Evolutionary conservation across 2,329 filamentous ascomycete genomes (phyloP), one percentile per base, ranked within the genome.

Genomic region (Arthrobotrys sinensis): DNA sequence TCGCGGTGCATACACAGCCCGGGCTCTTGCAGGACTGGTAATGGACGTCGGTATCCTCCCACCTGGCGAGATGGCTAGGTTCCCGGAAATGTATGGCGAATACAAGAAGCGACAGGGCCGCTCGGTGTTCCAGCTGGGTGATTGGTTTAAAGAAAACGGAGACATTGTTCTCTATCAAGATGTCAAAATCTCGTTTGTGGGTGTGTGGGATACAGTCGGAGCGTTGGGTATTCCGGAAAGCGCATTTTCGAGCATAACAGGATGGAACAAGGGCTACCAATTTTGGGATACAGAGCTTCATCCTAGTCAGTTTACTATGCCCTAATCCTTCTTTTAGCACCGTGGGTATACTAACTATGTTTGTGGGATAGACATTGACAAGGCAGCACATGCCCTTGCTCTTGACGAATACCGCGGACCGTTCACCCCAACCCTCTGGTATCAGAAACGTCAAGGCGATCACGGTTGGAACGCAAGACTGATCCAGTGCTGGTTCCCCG

Each of bases 351-450:
- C 52, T 62, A 24, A 46, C 32, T 2, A 40, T 2, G 14, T 6
- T 12, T 36, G 84, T 12, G 28, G 16, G 36, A 57, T 86, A 73
- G 85, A 85, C 6, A 86, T 90, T 43, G 86, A 88, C 80, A 85
- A 90, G 81, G 88, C 88, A 0, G 90, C 90, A 80, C 89, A 90
- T 32, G 88, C 88, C 0, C 85, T 90, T 8, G 88, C 88, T 0
- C 83, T 90, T 1, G 88, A 90, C 70, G 89, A 90, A 82, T 86
- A 85, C 16, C 86, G 88, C 5, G 83, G 86, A 0, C 86, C 88
- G 0, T 90, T 90, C 76, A 84, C 83, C 16, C 88, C 88, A 8
- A 87, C 88, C 1, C 82, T 90, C 0, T 89, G 87, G 88, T 86
- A 88, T 64, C 70, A 64, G 4, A 70, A 70, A 50, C 16, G n/a